Base-by-base conservation (phyloP, 768 basidiomycete species). In the Antrodiella citrinella region DNA sequence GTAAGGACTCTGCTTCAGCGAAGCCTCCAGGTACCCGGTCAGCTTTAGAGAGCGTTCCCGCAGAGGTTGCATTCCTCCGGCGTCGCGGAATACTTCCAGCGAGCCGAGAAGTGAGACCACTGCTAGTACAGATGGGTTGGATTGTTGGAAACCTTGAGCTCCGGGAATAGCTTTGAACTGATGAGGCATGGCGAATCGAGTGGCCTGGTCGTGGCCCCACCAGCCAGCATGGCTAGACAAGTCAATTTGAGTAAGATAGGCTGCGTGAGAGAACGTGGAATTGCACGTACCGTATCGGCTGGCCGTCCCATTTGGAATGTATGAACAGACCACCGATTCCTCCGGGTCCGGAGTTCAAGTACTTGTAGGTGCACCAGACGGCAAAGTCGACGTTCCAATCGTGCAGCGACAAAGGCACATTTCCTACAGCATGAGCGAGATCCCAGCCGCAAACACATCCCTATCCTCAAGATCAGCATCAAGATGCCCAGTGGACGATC, bases 341-440 rank as follows among this genome's bases (percentile, higher is more conserved):
- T 19, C 95, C 95, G 10, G 96, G 93, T 4, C 95, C 91, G 15
- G 93, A 86, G 69, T 97, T 98, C 52, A 97, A 78, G 65, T 97
- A 99, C 70, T 90, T 98, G 77, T 98, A 99, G 25, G 92, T 88
- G 66, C 96, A 99, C 91, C 95, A 98, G 26, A 94, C 94, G 2
- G 95, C 96, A 64, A 97, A 98, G 66, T 99, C 96, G 58, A 91
- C 86, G 57, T 79, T 72, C 95, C 96, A 99, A 52, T 92, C 87
- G 65, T 95, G 91, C 56, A 99, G 72, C 44, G 78, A 72, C 58
- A 95, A 68, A 30, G 90, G 88, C 26, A 98, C 91, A 66, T 99
- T 99, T 44, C 95, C 96, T 42, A 84, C 77, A 4, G 88, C 95
- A 67, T 99, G 96, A 5, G 96, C 96, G 13, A 97, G 81, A 71